phyloP scores from a whole-genome alignment of 2,329 filamentous ascomycete genomes.

The Claviceps sp. region DNA sequence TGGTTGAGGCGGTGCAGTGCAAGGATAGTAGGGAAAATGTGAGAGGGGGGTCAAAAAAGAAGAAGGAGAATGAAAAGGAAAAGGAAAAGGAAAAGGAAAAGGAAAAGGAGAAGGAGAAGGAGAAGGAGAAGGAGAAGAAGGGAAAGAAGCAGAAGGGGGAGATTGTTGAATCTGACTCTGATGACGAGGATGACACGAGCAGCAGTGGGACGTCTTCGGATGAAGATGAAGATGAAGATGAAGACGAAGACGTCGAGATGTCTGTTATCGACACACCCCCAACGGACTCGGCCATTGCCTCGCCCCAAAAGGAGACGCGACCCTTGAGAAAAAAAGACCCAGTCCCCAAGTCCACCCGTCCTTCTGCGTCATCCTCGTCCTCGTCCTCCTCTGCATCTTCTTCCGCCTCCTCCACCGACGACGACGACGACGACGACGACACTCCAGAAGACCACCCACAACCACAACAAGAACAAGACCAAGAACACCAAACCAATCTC shows the following conservation, averaged over 20 bases:
- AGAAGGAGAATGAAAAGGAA: conserved; percentile 16
- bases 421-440: neutral
- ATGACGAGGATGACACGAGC: conserved; percentile 23
- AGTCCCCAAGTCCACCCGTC: neutral
- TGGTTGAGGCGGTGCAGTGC: conserved; percentile 49
- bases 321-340: neutral
- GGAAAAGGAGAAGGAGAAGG: conserved; percentile 15
- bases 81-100: conserved; percentile 13
- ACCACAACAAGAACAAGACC: neutral
- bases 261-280: neutral
- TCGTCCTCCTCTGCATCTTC: neutral
- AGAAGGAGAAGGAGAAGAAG: conserved; percentile 15
- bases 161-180: neutral
- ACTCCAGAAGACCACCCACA: neutral
- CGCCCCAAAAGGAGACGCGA: neutral
- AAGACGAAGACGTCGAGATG: no score
- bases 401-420: neutral
- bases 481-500: conserved; percentile 24
- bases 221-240: conserved; percentile 18
- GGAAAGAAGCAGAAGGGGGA: conserved; percentile 6
- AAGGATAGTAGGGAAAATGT: neutral
- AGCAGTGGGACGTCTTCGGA: conserved; percentile 25
- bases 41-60: neutral
- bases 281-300: neutral
- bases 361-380: neutral